phyloP scores from a whole-genome alignment of 192 early-diverging fungal species.

The Piromyces sp. region DNA sequence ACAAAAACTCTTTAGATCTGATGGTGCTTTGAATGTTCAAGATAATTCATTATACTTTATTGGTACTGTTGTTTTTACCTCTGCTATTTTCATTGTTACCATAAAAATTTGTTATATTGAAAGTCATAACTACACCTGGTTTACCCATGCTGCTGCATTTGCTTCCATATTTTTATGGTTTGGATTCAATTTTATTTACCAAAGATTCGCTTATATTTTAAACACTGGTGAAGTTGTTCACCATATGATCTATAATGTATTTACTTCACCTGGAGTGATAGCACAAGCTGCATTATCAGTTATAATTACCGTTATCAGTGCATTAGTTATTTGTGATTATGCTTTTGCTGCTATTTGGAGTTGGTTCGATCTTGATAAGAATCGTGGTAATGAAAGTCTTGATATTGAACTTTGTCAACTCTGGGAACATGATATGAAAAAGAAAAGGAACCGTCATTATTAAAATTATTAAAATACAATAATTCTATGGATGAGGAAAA shows the following conservation, averaged over 20 bases:
- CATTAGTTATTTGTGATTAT: background rate
- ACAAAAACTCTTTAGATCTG: background rate
- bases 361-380: background rate
- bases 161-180: slow-evolving; percentile 39
- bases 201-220: background rate
- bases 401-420: background rate
- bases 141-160: slow-evolving; percentile 38
- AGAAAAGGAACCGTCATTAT: background rate
- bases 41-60: slow-evolving; percentile 8
- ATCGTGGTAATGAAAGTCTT: background rate
- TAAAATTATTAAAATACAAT: background rate
- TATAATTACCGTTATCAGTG: background rate
- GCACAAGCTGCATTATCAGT: background rate
- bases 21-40: background rate
- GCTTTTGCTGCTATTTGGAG: background rate
- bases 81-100: slow-evolving; percentile 46
- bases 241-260: background rate
- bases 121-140: slow-evolving; percentile 38
- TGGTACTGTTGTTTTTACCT: slow-evolving; percentile 35
- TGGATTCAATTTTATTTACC: slow-evolving; percentile 40
- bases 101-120: slow-evolving; percentile 54
- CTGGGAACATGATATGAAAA: background rate
- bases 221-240: background rate
- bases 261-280: background rate
- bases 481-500: too few species aligned